Conservation (phyloP, 371 early-diverging fungal species). For the Syncephalastrum sp. region DNA sequence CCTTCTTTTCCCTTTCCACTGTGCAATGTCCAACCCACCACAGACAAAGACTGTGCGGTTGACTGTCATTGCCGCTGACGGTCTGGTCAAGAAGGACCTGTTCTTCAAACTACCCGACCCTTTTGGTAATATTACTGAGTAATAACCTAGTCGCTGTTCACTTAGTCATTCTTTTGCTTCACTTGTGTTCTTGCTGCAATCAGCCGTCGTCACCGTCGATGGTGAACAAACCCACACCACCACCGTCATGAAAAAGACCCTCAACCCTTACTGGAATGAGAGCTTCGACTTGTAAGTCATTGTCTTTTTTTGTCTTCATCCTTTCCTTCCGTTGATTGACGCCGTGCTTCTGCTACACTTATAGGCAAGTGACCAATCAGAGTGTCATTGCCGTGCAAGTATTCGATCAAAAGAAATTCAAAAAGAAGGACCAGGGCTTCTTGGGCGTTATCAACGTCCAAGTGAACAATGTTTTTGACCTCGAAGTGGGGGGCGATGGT, state of each 20-base stretch:
- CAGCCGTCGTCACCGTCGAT: slow-evolving; percentile 93
- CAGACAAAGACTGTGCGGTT: slow-evolving; percentile 40
- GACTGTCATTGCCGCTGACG: slow-evolving; percentile 89
- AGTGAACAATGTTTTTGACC: slow-evolving; percentile 78
- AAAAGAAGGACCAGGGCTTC: slow-evolving; percentile 93
- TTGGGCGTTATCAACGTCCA: slow-evolving; percentile 90
- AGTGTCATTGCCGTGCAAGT: slow-evolving; percentile 91
- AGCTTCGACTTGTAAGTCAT: slow-evolving; percentile 63
- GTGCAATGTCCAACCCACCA: slow-evolving; percentile 30
- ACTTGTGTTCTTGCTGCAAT: slow-evolving; percentile 52
- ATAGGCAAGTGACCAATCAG: slow-evolving; percentile 66
- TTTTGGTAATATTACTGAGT: slow-evolving; percentile 58
- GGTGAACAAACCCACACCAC: slow-evolving; percentile 84
- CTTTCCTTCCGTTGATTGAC: not conserved
- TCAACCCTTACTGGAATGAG: slow-evolving; percentile 85
- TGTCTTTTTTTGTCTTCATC: not conserved
- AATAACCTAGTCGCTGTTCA: not conserved
- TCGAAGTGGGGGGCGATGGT: slow-evolving; percentile 73
- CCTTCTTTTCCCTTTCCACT: slow-evolving; percentile 6
- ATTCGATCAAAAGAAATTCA: slow-evolving; percentile 95
- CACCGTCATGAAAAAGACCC: slow-evolving; percentile 70
- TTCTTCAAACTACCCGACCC: slow-evolving; percentile 61
- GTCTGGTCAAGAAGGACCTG: slow-evolving; percentile 87
- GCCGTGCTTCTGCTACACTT: not conserved
- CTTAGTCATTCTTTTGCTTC: slow-evolving; percentile 8